Base-by-base conservation (phyloP, 2,329 filamentous ascomycete genomes). In the Fusarium caatingaense region DNA sequence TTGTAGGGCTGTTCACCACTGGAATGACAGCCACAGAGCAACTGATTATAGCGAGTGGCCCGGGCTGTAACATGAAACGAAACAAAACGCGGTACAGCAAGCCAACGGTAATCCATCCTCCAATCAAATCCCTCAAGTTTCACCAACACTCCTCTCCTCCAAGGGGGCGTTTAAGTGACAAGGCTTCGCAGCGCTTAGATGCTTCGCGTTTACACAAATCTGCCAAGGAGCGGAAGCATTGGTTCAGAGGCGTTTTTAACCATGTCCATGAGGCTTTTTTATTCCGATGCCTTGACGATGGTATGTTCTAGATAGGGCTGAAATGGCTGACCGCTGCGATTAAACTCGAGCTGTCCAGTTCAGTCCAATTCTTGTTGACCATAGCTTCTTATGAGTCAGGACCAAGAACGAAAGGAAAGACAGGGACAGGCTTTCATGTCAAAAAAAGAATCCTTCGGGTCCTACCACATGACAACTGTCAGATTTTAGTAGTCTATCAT, bases 241-340 rank as follows among this genome's bases (percentile, higher is more conserved):
- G 62, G 63, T 41, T 54, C 27, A 61, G 37, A 57, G 28, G 8
- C 42, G 3, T n/a, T 20, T 12, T 41, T 18, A 15, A 42, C 50
- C 40, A 40, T 45, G n/a, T n/a, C 34, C 21, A 49, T 21, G 46
- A 40, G 49, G 30, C 54, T 18, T 37, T 62, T 44, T 50, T 41
- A 18, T 32, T 27, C 32, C 13, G 18, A 32, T 6, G 13, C 11
- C 21, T 25, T 25, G 13, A 34, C 45, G 28, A 57, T 64, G 30
- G n/a, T 21, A 56, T 64, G 34, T 32, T 56, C 37, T 20, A 20
- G 32, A 21, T 23, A 46, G 40, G 62, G 63, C 63, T 66, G 63
- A 66, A 48, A 42, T 55, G 23, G 18, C 83, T 81, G 80, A 46
- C 59, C 80, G 72, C 42, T 47, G 18, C 27, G 16, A 49, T 15